A percentile compares a stretch with the other conserved stretches of the same genome.
Evolutionary conservation across 202 grass and related monocot genomes (phyloP).

Genomic region (Carex sylvatica): DNA sequence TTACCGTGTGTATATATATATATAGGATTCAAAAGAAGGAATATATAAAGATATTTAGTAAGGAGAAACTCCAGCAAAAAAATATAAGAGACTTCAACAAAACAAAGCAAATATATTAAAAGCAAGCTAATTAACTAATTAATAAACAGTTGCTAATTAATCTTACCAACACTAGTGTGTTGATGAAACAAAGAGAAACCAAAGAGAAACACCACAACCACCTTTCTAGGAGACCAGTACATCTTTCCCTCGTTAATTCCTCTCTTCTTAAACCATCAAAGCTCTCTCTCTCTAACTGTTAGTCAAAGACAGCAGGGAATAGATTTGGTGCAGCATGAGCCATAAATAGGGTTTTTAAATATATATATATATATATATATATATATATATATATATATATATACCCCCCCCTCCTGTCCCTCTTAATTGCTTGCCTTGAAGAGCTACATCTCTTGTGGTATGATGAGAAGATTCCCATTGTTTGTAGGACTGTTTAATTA

Average conservation of each 20-base stretch:
- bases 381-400: too few relatives aligned
- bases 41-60: background rate
- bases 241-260: conserved; percentile 27
- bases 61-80: background rate
- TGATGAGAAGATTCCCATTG: conserved; percentile 69
- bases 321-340: conserved; percentile 35
- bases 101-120: too few relatives aligned
- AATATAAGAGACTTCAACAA: background rate
- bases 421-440: conserved; percentile 40
- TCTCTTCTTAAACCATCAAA: conserved; percentile 36
- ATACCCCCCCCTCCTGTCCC: conserved; percentile 44
- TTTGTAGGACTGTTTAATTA: conserved; percentile 42
- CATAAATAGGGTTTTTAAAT: conserved; percentile 46
- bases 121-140: too few relatives aligned
- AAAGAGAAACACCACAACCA: conserved; percentile 39
- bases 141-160: background rate
- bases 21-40: background rate
- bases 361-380: too few relatives aligned
- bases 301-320: conserved; percentile 55
- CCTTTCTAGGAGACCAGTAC: conserved; percentile 28
- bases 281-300: conserved; percentile 25
- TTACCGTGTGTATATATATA: background rate
- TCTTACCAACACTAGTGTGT: conserved; percentile 50
- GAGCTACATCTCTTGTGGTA: conserved; percentile 39
- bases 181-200: conserved; percentile 42